These are phyloP conservation scores for Corymbia maculata DNA, from an alignment of 345 rosid species.

Conservation along the genomic window DNA sequence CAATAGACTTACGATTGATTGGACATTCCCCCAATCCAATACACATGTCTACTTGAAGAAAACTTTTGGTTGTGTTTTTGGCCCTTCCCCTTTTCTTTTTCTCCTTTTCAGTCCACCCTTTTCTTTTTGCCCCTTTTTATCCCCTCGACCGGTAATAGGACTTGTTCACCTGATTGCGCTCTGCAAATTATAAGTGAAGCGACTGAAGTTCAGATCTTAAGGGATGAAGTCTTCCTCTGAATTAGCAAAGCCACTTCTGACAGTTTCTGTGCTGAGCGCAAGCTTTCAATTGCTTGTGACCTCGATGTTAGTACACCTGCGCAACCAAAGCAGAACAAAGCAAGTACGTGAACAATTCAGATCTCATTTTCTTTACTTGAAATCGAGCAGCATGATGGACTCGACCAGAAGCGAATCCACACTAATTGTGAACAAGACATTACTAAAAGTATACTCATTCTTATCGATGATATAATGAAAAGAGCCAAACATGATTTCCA, in stretches of 20 bases:
- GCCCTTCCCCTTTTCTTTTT: background rate
- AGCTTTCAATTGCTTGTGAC: background rate
- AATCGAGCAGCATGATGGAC: background rate
- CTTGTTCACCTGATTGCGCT: background rate
- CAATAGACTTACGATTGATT: fast-evolving
- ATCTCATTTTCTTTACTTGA: background rate
- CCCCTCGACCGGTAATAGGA: background rate
- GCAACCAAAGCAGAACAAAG: background rate
- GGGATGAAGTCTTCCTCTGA: background rate
- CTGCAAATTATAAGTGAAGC: background rate
- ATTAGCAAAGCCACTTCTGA: background rate
- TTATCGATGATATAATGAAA: background rate
- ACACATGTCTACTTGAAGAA: background rate
- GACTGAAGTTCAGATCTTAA: background rate
- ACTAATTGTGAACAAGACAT: background rate
- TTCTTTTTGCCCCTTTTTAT: background rate
- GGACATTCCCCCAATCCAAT: background rate
- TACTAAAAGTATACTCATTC: background rate
- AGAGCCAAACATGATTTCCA: background rate
- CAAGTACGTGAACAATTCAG: background rate
- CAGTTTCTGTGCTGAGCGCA: background rate
- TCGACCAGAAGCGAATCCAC: background rate
- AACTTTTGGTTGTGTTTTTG: background rate
- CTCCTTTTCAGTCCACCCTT: background rate
- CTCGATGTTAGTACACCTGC: background rate